Evolutionary conservation across 345 rosid species (phyloP).

Genomic region (Pistacia atlantica): DNA sequence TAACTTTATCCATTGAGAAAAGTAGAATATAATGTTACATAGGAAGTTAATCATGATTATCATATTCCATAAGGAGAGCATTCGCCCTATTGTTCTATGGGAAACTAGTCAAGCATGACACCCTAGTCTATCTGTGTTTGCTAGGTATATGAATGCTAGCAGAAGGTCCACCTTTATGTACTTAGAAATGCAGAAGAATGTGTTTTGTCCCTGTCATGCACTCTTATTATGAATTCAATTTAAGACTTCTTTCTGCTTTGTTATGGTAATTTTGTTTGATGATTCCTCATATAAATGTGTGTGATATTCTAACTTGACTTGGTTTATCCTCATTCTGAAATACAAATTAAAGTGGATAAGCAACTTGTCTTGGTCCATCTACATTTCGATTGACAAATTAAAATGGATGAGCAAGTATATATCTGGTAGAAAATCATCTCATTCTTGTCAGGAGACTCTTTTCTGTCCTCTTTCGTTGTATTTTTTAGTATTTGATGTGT

Average conservation of each 20-base stretch:
- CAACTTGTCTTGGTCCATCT: constrained; percentile 11
- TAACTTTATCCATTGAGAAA: constrained; percentile 4
- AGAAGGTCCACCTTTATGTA: neutral
- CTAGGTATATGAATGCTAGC: neutral
- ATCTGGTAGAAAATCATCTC: neutral
- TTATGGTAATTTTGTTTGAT: neutral
- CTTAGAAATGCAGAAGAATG: neutral
- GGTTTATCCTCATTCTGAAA: constrained; percentile 8
- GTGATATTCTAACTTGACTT: constrained; percentile 7
- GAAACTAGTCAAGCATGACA: neutral
- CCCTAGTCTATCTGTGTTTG: neutral
- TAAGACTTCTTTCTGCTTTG: neutral
- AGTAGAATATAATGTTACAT: neutral
- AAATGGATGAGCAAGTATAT: neutral
- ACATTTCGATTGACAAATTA: neutral
- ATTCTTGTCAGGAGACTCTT: neutral
- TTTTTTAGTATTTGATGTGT: too few species aligned
- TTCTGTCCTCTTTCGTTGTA: too few species aligned
- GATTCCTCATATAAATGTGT: neutral
- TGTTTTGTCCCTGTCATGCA: neutral
- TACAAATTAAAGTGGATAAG: too few species aligned
- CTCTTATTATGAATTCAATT: neutral
- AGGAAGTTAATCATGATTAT: neutral
- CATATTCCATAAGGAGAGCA: neutral
- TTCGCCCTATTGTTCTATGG: neutral